Conservation (phyloP, 1,139 yeast species). For the Lodderomyces parapsilosis region DNA sequence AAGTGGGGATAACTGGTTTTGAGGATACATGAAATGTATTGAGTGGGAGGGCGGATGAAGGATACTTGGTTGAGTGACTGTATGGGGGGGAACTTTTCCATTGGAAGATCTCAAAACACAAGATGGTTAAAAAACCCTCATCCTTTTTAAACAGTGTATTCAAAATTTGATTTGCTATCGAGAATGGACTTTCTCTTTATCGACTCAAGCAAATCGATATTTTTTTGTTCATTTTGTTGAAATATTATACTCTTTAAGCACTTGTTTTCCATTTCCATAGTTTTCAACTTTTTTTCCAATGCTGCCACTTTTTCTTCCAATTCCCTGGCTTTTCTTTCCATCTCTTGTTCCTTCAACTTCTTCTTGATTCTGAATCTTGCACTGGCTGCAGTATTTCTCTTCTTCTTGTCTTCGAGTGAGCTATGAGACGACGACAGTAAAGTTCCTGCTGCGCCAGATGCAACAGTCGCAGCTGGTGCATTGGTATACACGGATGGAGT, state of each 20-base stretch:
- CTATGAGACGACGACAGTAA: conserved; percentile 15
- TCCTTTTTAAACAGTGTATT: conserved; percentile 1
- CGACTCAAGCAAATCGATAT: conserved; percentile 37
- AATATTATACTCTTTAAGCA: conserved; percentile 53
- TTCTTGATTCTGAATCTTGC: conserved; percentile 63
- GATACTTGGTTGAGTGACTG: too few species aligned
- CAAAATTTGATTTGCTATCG: conserved; percentile 1
- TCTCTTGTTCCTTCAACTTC: conserved; percentile 57
- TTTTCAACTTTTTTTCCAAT: conserved; percentile 45
- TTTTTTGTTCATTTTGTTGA: conserved; percentile 48
- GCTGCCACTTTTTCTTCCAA: conserved; percentile 39
- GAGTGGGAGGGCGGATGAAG: too few species aligned
- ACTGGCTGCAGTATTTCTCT: conserved; percentile 62
- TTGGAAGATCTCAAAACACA: background rate
- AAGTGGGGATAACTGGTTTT: background rate
- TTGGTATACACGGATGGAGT: conserved; percentile 3
- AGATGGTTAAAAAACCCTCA: background rate
- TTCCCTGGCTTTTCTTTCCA: conserved; percentile 49
- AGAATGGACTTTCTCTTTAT: conserved; percentile 33
- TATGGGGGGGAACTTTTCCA: background rate
- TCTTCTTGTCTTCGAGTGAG: conserved; percentile 42
- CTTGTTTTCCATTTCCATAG: conserved; percentile 77
- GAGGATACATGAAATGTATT: too few species aligned
- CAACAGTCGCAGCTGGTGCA: too few species aligned
- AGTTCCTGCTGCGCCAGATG: too few species aligned